Evolutionary conservation across 2,329 filamentous ascomycete genomes (phyloP).

Genomic region (Colletotrichum zoysiae): DNA sequence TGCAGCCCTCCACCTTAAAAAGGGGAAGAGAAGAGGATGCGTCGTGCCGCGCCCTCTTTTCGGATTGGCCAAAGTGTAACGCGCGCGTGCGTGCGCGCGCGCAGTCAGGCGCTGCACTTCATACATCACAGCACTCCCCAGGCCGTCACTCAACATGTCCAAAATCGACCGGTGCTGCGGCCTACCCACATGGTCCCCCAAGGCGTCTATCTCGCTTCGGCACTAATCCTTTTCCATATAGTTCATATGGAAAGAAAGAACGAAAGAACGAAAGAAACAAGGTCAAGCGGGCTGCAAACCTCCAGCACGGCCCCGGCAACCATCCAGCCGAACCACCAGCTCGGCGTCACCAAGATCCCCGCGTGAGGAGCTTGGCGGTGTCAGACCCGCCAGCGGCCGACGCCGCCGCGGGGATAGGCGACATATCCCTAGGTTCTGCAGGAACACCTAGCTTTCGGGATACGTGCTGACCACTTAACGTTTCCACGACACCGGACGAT

Average conservation of each 20-base stretch:
- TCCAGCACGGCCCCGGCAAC: conserved; percentile 1
- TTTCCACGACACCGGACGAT: not conserved
- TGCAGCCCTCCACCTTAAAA: not conserved
- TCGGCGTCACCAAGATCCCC: not conserved
- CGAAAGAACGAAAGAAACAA: not conserved
- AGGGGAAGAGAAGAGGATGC: not conserved
- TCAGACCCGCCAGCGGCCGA: not conserved
- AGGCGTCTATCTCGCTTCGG: not conserved
- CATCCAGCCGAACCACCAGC: not conserved
- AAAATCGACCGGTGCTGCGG: not conserved
- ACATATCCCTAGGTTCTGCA: conserved; percentile 1
- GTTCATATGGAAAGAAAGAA: not conserved
- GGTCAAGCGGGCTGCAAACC: not conserved
- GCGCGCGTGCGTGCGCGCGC: not conserved
- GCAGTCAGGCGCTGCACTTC: not conserved
- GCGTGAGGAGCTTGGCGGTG: not conserved
- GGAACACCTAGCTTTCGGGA: conserved; percentile 6
- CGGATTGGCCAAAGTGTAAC: not conserved
- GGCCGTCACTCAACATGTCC: conserved; percentile 3
- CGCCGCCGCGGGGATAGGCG: not conserved
- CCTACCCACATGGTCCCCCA: not conserved
- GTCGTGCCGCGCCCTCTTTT: not conserved
- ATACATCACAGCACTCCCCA: not conserved
- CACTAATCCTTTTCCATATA: not conserved
- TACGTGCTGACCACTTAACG: conserved; percentile 17